Evolutionary conservation across 768 basidiomycete genomes (phyloP).

Genomic region (Tulasnella sp.): DNA sequence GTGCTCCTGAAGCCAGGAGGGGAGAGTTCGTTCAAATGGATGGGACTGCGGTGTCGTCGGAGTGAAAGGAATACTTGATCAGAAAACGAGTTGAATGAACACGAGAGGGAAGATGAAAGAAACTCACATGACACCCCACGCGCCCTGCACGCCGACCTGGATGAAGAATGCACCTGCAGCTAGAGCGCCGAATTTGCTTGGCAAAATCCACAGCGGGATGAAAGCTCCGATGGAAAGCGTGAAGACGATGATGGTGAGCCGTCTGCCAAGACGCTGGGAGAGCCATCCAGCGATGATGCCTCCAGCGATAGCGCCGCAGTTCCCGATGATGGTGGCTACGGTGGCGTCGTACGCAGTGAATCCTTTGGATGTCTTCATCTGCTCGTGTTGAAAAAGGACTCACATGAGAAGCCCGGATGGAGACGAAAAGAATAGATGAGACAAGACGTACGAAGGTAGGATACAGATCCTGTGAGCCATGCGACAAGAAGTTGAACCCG

Average conservation of each 20-base stretch:
- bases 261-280: constrained; percentile 69
- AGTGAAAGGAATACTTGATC: background rate
- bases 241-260: constrained; percentile 67
- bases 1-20: constrained; percentile 84
- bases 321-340: constrained; percentile 73
- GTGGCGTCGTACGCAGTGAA: constrained; percentile 50
- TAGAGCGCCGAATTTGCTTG: constrained; percentile 53
- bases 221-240: constrained; percentile 48
- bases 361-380: constrained; percentile 40
- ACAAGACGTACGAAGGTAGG: constrained; percentile 55
- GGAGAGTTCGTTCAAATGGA: constrained; percentile 72
- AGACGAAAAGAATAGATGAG: background rate
- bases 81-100: constrained; percentile 46
- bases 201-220: constrained; percentile 81
- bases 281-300: constrained; percentile 61
- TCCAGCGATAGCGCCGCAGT: constrained; percentile 48
- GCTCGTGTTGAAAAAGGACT: background rate
- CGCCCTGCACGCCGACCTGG: constrained; percentile 83
- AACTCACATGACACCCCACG: constrained; percentile 69
- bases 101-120: background rate
- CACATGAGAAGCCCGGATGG: background rate
- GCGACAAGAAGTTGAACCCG: constrained; percentile 36
- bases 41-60: constrained; percentile 42
- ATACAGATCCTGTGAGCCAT: constrained; percentile 69
- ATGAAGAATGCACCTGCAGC: constrained; percentile 79